Conservation (phyloP, 2,329 filamentous ascomycete genomes). For the Byssochlamys sp. region DNA sequence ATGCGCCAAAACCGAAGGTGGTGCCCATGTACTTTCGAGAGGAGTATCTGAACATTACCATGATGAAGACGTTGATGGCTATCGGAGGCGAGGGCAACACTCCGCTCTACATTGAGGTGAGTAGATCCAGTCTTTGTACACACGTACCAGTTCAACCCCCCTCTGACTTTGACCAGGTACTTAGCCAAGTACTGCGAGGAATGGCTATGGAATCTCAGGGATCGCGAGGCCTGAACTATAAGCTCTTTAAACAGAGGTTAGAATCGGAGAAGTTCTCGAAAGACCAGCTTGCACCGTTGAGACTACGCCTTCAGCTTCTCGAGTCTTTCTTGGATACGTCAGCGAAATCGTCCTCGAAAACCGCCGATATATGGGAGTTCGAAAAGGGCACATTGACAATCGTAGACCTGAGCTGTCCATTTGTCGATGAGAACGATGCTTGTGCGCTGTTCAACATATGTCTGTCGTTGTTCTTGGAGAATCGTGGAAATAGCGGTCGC, state of each 20-base stretch:
- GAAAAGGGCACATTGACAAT: constrained; percentile 44
- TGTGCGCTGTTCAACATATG: constrained; percentile 66
- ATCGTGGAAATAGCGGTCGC: constrained; percentile 41
- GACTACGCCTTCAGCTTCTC: constrained; percentile 51
- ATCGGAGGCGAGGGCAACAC: constrained; percentile 31
- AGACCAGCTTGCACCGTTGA: constrained; percentile 47
- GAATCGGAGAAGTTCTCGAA: constrained; percentile 32
- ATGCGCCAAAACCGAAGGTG: constrained; percentile 31
- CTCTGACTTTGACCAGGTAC: constrained; percentile 20
- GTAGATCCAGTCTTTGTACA: neutral
- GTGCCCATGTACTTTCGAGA: constrained; percentile 39
- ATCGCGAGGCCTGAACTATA: constrained; percentile 36
- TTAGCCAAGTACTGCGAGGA: constrained; percentile 42
- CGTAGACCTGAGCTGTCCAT: constrained; percentile 64
- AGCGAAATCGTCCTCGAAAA: constrained; percentile 6
- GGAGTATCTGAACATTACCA: constrained; percentile 41
- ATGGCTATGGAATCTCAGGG: constrained; percentile 37
- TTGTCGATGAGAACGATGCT: constrained; percentile 55
- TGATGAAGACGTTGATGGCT: constrained; percentile 49
- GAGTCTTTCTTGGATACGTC: constrained; percentile 51
- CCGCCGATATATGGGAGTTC: constrained; percentile 10
- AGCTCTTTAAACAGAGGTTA: constrained; percentile 32
- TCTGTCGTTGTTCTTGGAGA: constrained; percentile 55
- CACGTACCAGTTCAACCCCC: neutral
- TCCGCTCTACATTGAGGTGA: constrained; percentile 45